Conservation (phyloP, 2,329 filamentous ascomycete species). For the Aspergillus caelatus region DNA sequence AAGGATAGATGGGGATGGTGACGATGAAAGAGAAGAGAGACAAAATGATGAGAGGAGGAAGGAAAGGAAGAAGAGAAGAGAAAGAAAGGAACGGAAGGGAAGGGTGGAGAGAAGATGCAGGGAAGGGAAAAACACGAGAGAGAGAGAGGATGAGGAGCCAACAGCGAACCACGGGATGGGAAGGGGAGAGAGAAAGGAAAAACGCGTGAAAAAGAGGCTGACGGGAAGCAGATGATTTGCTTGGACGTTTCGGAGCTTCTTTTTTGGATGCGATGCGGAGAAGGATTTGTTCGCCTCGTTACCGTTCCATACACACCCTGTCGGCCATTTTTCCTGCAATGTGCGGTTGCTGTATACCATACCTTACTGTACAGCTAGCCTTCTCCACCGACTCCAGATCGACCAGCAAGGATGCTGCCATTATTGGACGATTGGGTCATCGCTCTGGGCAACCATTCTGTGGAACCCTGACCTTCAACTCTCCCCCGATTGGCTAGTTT, state of each 20-base stretch:
- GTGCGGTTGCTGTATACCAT: slow-evolving; percentile 12
- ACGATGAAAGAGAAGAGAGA: slow-evolving; percentile 19
- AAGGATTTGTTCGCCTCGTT: slow-evolving; percentile 19
- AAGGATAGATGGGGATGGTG: slow-evolving; percentile 13
- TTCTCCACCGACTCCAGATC: slow-evolving; percentile 21
- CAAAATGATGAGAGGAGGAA: slow-evolving; percentile 18
- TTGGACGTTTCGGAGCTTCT: slow-evolving; percentile 19
- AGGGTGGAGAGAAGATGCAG: slow-evolving; percentile 15
- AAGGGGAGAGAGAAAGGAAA: slow-evolving; percentile 11
- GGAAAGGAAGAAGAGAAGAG: slow-evolving; percentile 16
- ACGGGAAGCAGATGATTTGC: slow-evolving; percentile 19
- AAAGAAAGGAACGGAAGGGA: slow-evolving; percentile 13
- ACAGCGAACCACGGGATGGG: slow-evolving; percentile 8
- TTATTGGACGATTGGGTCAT: slow-evolving; percentile 22
- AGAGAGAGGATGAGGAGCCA: slow-evolving; percentile 15
- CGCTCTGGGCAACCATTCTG: slow-evolving; percentile 13
- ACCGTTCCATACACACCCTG: slow-evolving; percentile 14
- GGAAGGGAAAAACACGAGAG: slow-evolving; percentile 23
- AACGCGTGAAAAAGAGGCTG: slow-evolving; percentile 18
- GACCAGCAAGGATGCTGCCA: slow-evolving; percentile 22
- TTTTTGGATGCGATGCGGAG: slow-evolving; percentile 21
- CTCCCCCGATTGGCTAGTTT: slow-evolving; percentile 13
- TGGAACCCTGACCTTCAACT: background rate
- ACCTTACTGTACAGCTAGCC: slow-evolving; percentile 16
- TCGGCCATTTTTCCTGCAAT: slow-evolving; percentile 7